phyloP scores from a whole-genome alignment of 495 filamentous ascomycete species.

The Penicillium bovifimosum region DNA sequence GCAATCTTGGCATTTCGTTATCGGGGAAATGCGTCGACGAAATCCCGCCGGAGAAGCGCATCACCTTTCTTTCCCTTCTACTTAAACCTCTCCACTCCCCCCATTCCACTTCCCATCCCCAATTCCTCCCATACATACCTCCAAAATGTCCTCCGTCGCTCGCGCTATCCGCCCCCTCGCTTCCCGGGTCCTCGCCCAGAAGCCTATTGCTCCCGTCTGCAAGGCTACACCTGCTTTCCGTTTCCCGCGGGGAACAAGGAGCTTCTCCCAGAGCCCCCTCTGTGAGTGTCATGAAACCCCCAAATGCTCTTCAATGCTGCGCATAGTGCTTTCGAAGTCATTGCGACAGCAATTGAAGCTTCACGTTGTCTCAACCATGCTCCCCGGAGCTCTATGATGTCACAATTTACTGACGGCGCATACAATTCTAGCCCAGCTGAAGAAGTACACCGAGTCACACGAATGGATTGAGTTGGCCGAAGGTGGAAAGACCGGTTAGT shows the following conservation, averaged over 20 bases:
- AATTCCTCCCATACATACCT: conserved; percentile 7
- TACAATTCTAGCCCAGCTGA: conserved; percentile 44
- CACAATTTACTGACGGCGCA: conserved; percentile 21
- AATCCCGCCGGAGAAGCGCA: conserved; percentile 26
- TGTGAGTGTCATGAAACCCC: conserved; percentile 29
- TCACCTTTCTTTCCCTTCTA: conserved; percentile 20
- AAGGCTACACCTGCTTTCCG: conserved; percentile 38
- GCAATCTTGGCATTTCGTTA: conserved; percentile 28
- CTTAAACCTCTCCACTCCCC: conserved; percentile 23
- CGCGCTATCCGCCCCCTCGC: conserved; percentile 39
- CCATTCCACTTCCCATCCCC: conserved; percentile 20
- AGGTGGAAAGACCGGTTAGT: conserved; percentile 54
- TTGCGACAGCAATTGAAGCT: neutral
- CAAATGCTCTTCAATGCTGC: conserved; percentile 5
- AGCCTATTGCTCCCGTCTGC: conserved; percentile 34
- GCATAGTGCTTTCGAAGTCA: neutral
- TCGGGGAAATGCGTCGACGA: conserved; percentile 11
- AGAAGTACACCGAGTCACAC: conserved; percentile 95
- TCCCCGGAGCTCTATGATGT: conserved; percentile 3
- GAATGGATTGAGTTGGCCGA: conserved; percentile 90
- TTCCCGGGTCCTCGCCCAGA: conserved; percentile 40
- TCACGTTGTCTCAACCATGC: neutral
- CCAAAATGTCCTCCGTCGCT: conserved; percentile 40
- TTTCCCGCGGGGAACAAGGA: conserved; percentile 49
- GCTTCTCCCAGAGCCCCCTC: conserved; percentile 45